These are phyloP conservation scores for Dactylellina sp. DNA, from an alignment of 2,329 filamentous ascomycete genomes.

Conservation along the genomic window DNA sequence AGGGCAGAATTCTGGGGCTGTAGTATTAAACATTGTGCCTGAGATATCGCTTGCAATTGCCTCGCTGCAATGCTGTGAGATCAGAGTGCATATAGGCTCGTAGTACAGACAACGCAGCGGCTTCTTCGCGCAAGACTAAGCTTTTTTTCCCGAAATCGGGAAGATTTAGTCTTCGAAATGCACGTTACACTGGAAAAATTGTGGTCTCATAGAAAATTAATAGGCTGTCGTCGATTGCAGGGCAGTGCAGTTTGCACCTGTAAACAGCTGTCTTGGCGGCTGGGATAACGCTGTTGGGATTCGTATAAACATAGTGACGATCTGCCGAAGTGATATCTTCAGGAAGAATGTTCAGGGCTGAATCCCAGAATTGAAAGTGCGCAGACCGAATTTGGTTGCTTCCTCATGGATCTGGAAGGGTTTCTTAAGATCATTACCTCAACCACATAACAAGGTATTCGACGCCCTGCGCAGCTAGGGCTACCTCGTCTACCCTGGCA, in stretches of 20 bases:
- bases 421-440: too few species aligned
- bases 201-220: too few species aligned
- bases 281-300: conserved; percentile 4
- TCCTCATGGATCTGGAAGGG: too few species aligned
- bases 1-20: not conserved
- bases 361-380: not conserved
- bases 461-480: not conserved
- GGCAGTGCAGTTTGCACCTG: conserved; percentile 5
- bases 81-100: not conserved
- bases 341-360: not conserved
- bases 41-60: not conserved
- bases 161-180: conserved; percentile 2
- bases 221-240: not conserved
- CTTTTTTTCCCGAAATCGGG: not conserved
- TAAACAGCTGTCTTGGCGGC: not conserved
- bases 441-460: not conserved
- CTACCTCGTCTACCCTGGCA: not conserved
- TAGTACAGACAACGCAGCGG: not conserved
- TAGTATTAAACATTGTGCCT: not conserved
- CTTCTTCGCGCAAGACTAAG: not conserved
- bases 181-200: not conserved
- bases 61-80: not conserved
- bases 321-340: too few species aligned
- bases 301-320: conserved; percentile 12
- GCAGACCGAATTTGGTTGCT: not conserved